Conservation (phyloP, 2,329 filamentous ascomycete species). For the Nigrograna mackinnonii region DNA sequence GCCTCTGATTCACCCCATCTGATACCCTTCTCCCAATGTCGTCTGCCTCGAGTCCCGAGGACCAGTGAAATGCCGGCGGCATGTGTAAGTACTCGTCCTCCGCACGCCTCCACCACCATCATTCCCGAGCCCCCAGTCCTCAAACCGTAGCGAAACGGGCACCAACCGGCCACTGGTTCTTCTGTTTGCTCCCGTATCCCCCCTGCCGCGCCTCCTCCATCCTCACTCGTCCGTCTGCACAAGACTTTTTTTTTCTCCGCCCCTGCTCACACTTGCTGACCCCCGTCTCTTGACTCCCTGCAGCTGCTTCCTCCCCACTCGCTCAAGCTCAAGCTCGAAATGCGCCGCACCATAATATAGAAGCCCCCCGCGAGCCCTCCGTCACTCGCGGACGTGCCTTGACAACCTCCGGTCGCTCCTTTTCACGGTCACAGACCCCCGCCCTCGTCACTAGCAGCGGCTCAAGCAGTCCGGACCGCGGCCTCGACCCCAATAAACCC, state of each 20-base stretch:
- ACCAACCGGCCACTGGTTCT: conserved; percentile 1
- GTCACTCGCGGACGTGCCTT: conserved; percentile 51
- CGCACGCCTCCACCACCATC: conserved; percentile 4
- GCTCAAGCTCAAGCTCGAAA: conserved; percentile 43
- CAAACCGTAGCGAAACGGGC: conserved; percentile 21
- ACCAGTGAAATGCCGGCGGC: conserved; percentile 36
- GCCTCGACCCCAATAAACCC: conserved; percentile 54
- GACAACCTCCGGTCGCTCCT: conserved; percentile 46
- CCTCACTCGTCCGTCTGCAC: neutral
- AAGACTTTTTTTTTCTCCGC: conserved; percentile 8
- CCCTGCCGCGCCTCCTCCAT: neutral
- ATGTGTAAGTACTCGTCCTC: conserved; percentile 38
- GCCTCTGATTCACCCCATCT: too few species aligned
- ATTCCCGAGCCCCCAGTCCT: conserved; percentile 2
- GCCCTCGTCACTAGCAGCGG: conserved; percentile 33
- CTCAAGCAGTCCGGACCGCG: conserved; percentile 43
- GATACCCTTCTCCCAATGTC: too few species aligned
- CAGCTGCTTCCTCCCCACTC: conserved; percentile 44
- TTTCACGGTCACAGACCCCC: conserved; percentile 49
- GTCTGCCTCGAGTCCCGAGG: conserved; percentile 28
- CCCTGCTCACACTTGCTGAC: conserved; percentile 34
- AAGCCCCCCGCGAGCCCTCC: conserved; percentile 43
- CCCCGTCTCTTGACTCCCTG: conserved; percentile 22
- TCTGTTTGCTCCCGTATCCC: neutral
- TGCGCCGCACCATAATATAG: conserved; percentile 43